Percentiles rank a stretch among this genome's conserved stretches.
These are phyloP conservation scores for Austropuccinia psidii DNA, from an alignment of 1,284 basidiomycete genomes.

Conservation along the genomic window DNA sequence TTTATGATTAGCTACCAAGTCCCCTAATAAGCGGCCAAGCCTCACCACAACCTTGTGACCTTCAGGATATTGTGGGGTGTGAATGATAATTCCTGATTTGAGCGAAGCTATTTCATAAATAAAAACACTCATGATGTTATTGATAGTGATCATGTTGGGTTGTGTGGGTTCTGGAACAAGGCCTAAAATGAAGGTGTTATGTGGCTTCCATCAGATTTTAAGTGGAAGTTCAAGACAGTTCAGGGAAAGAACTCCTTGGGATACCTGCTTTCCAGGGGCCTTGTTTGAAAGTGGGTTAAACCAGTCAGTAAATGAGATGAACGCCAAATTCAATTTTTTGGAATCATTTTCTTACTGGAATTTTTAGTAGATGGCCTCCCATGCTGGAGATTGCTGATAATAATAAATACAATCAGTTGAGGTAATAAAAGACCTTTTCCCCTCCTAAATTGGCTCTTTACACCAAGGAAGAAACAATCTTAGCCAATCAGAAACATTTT, in stretches of 20 bases:
- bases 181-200: neutral
- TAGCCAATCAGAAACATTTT: too few species aligned
- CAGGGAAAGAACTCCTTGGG: neutral
- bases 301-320: conserved; percentile 5
- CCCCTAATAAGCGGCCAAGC: neutral
- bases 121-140: neutral
- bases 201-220: neutral
- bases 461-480: too few species aligned
- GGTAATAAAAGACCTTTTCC: too few species aligned
- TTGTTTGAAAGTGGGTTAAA: conserved; percentile 2
- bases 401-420: too few species aligned
- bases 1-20: neutral
- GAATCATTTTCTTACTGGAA: too few species aligned
- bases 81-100: neutral
- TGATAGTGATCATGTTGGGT: neutral
- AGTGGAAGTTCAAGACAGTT: conserved; percentile 10
- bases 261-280: neutral
- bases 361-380: neutral
- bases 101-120: neutral
- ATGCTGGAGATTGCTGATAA: too few species aligned
- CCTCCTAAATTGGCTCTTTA: too few species aligned
- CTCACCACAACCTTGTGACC: neutral
- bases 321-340: neutral
- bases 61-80: neutral
- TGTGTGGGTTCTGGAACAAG: neutral